Evolutionary conservation across 441 rosid genomes (phyloP).

Genomic region (Erodium texanum): DNA sequence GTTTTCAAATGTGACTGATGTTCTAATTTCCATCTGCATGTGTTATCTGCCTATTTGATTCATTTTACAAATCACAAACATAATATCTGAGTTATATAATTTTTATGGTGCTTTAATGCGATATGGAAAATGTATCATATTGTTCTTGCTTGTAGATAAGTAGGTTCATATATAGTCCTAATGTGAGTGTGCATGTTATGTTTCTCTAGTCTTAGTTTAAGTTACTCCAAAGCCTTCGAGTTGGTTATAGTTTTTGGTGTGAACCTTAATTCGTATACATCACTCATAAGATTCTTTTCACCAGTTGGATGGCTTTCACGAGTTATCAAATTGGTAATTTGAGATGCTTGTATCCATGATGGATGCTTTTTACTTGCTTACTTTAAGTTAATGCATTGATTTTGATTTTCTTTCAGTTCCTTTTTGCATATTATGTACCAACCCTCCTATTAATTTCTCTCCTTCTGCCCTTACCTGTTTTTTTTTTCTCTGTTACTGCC

Average conservation of each 20-base stretch:
- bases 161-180: not conserved
- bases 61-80: not conserved
- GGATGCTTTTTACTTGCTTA: not conserved
- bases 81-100: not conserved
- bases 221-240: not conserved
- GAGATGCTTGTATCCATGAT: not conserved
- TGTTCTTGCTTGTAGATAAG: not conserved
- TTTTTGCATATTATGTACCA: not conserved
- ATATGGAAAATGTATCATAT: not conserved
- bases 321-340: not conserved
- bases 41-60: slow-evolving; percentile 1
- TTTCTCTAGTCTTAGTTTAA: not conserved
- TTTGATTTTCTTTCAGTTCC: slow-evolving; percentile 3
- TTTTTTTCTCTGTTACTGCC: slow-evolving; percentile 21
- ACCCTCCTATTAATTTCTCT: slow-evolving; percentile 4
- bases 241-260: not conserved
- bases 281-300: not conserved
- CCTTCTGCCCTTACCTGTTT: slow-evolving; percentile 16
- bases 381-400: not conserved
- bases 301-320: not conserved
- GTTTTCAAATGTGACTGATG: not conserved
- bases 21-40: not conserved
- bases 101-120: not conserved
- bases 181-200: not conserved
- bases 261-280: not conserved